Conservation (phyloP, 306 rosid species). For the Castanea mollissima region DNA sequence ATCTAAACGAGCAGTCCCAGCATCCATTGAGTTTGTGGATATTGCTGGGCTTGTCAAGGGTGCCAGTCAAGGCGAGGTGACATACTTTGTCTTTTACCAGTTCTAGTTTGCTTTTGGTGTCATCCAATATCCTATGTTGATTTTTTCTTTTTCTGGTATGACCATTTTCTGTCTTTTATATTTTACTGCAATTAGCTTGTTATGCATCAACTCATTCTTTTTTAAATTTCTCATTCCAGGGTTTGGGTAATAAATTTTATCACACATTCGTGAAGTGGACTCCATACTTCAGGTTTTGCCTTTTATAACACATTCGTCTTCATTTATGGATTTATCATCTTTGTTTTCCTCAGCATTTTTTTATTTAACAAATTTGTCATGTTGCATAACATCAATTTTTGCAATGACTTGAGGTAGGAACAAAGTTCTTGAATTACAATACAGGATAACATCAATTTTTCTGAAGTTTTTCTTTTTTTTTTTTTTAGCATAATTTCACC, state of each 20-base stretch:
- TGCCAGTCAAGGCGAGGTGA: constrained; percentile 97
- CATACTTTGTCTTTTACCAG: constrained; percentile 15
- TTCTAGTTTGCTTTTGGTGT: constrained; percentile 14
- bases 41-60: constrained; percentile 98
- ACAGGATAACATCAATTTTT: not conserved
- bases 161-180: not conserved
- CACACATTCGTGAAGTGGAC: constrained; percentile 96
- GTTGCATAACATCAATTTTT: not conserved
- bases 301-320: constrained; percentile 12
- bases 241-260: constrained; percentile 89
- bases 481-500: not conserved
- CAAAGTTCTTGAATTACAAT: not conserved
- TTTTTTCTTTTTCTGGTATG: not conserved
- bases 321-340: constrained; percentile 8
- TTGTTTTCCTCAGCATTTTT: not conserved
- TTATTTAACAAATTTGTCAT: not conserved
- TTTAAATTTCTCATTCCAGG: constrained; percentile 54
- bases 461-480: not conserved
- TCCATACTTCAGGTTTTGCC: constrained; percentile 85
- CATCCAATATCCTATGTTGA: not conserved
- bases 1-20: constrained; percentile 82
- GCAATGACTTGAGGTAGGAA: not conserved
- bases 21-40: constrained; percentile 94
- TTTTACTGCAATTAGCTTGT: not conserved
- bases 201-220: constrained; percentile 14